Percentiles rank a stretch among this genome's conserved stretches.
These are phyloP conservation scores for Neurospora cerealis DNA, from an alignment of 495 filamentous ascomycete genomes.

Conservation along the genomic window DNA sequence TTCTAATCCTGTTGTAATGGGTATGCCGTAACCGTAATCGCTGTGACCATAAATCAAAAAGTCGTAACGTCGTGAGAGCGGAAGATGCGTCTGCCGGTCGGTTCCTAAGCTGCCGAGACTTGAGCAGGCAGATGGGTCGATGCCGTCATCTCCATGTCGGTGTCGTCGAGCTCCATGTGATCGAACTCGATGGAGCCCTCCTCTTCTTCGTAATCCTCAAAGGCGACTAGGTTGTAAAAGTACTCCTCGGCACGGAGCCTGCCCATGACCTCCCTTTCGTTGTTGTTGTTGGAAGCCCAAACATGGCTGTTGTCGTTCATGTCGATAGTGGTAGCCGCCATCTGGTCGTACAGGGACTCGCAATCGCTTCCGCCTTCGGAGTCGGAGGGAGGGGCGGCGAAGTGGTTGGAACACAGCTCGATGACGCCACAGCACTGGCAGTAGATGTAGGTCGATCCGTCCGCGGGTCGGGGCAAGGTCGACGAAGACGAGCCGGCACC, in stretches of 20 bases:
- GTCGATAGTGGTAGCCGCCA: background rate
- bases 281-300: background rate
- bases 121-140: background rate
- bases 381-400: constrained; percentile 1
- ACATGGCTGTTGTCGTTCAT: background rate
- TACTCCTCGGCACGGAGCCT: constrained; percentile 1
- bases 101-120: background rate
- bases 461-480: background rate
- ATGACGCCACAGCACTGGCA: constrained; percentile 12
- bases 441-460: constrained; percentile 4
- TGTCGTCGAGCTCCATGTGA: background rate
- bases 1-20: background rate
- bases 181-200: background rate
- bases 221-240: constrained; percentile 2
- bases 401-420: constrained; percentile 6
- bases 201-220: constrained; percentile 6
- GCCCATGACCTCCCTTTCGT: background rate
- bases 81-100: background rate
- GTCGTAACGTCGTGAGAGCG: background rate
- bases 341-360: background rate
- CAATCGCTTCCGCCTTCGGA: background rate
- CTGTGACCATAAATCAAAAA: background rate
- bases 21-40: background rate
- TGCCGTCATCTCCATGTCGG: background rate
- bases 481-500: constrained; percentile 17